A percentile compares a stretch with the other conserved stretches of the same genome.
phyloP scores from a whole-genome alignment of 306 rosid genomes.

The Cicer chorassanicum region DNA sequence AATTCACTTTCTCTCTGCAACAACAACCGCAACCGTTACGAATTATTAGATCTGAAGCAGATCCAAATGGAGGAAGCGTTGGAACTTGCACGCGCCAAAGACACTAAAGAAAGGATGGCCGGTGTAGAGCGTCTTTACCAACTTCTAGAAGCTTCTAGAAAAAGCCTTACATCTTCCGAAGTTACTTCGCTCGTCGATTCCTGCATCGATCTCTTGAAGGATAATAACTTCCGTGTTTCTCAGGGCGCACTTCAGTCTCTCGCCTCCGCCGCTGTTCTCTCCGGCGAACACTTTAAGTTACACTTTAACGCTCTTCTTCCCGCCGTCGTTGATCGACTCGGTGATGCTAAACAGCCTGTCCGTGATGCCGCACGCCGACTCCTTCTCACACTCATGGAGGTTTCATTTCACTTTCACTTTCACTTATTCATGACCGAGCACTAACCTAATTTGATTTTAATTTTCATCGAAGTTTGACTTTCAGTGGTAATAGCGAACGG shows the following conservation, averaged over 20 bases:
- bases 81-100: conserved; percentile 96
- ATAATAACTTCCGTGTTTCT: conserved; percentile 87
- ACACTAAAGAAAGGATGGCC: conserved; percentile 97
- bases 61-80: conserved; percentile 93
- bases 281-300: conserved; percentile 93
- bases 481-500: neutral
- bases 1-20: conserved; percentile 9
- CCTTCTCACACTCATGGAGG: conserved; percentile 98
- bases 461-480: neutral
- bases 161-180: conserved; percentile 76
- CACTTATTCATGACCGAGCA: no score
- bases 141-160: conserved; percentile 86
- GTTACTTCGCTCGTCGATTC: conserved; percentile 84
- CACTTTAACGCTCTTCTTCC: conserved; percentile 98
- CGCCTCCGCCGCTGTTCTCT: conserved; percentile 95
- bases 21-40: neutral
- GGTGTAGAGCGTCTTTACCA: conserved; percentile 96
- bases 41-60: conserved; percentile 50
- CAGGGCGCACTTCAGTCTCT: conserved; percentile 96
- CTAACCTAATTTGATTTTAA: conserved; percentile 8
- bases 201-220: conserved; percentile 95
- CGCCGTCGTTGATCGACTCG: conserved; percentile 91
- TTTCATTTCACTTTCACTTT: conserved; percentile 30
- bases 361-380: conserved; percentile 95
- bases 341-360: conserved; percentile 96